phyloP scores from a whole-genome alignment of 1,284 basidiomycete genomes.

The Puccinia hordei region DNA sequence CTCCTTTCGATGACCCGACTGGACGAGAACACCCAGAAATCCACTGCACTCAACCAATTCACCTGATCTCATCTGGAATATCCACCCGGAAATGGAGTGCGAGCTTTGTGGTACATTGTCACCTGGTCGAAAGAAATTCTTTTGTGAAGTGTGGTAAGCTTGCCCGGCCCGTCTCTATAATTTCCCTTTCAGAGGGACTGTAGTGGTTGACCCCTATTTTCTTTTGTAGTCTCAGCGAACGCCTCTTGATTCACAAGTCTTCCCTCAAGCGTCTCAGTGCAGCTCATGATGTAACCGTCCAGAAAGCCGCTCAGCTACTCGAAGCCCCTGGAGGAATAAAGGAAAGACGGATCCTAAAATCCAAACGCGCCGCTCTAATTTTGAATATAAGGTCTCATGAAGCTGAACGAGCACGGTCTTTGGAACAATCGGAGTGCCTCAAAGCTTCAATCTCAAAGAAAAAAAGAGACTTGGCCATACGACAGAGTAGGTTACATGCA shows the following conservation, averaged over 20 bases:
- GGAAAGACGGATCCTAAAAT: constrained; percentile 30
- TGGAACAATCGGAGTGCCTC: neutral
- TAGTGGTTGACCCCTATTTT: neutral
- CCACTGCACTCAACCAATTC: no score
- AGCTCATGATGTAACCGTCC: constrained; percentile 23
- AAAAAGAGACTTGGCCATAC: constrained; percentile 3
- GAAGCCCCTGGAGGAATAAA: constrained; percentile 35
- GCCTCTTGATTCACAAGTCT: constrained; percentile 36
- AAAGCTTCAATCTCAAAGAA: neutral
- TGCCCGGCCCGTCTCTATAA: neutral
- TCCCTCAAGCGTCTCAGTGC: constrained; percentile 40
- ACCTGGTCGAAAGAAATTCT: constrained; percentile 43
- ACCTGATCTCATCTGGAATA: neutral
- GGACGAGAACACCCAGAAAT: no score
- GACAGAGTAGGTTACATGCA: constrained; percentile 5
- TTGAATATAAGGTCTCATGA: constrained; percentile 6
- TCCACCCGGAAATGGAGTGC: constrained; percentile 30
- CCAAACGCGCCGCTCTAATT: constrained; percentile 20
- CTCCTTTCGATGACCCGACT: no score
- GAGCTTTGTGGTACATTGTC: constrained; percentile 32
- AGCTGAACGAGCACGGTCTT: neutral
- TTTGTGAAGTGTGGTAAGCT: constrained; percentile 41
- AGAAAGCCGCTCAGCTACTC: constrained; percentile 25
- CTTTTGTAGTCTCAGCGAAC: constrained; percentile 38
- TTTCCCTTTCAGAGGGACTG: neutral